Percentiles rank a stretch among this genome's conserved stretches.
Conservation (phyloP, 371 early-diverging fungal species). For the Mucor mucedo region DNA sequence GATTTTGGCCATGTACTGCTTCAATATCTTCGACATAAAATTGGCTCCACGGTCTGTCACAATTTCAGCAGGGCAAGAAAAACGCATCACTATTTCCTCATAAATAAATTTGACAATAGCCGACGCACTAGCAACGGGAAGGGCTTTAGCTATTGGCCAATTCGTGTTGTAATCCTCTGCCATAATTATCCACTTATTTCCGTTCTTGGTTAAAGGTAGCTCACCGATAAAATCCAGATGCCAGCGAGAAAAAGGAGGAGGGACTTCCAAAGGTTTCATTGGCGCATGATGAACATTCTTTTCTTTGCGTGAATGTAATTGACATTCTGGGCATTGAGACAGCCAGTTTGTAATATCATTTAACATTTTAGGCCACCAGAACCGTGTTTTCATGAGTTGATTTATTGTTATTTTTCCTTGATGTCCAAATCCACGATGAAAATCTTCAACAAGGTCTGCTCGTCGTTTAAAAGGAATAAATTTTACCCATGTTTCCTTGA, state of each 20-base stretch:
- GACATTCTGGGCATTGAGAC: background rate
- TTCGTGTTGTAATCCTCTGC: conserved; percentile 50
- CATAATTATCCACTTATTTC: conserved; percentile 28
- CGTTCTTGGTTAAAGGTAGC: conserved; percentile 18
- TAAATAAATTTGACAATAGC: conserved; percentile 33
- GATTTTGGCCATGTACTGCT: background rate
- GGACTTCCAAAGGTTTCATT: conserved; percentile 12
- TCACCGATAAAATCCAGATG: conserved; percentile 39
- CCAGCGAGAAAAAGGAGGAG: conserved; percentile 29
- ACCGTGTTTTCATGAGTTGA: background rate
- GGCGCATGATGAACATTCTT: conserved; percentile 2
- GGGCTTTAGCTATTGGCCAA: conserved; percentile 40
- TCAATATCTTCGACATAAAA: conserved; percentile 13
- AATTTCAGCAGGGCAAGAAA: conserved; percentile 34
- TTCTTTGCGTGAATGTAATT: conserved; percentile 9
- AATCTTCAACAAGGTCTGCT: conserved; percentile 12
- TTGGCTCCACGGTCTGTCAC: conserved; percentile 28
- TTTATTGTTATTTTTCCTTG: conserved; percentile 17
- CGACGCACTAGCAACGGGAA: conserved; percentile 20
- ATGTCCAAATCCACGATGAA: conserved; percentile 23
- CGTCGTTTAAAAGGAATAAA: conserved; percentile 1
- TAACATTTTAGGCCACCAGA: conserved; percentile 14
- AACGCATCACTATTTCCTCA: conserved; percentile 30
- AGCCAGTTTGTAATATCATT: conserved; percentile 20
- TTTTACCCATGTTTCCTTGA: background rate